These are phyloP conservation scores for Prosopis cineraria DNA, from an alignment of 306 rosid genomes.

Conservation along the genomic window DNA sequence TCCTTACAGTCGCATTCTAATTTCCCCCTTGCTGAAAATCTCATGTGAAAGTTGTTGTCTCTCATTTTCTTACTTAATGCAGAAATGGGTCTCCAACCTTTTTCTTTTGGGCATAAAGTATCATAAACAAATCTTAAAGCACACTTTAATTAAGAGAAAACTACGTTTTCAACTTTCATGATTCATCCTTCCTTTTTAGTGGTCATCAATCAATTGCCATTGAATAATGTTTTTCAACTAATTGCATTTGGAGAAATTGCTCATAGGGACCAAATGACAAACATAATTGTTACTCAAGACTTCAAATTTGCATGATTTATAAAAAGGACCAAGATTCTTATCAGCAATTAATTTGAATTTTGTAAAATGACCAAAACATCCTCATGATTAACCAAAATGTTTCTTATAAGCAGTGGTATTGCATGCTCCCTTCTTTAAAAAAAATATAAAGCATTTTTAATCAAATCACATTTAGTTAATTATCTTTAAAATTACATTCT, in stretches of 20 bases:
- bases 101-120: background rate
- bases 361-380: no score
- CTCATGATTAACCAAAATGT: no score
- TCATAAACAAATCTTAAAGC: background rate
- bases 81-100: background rate
- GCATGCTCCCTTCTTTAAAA: no score
- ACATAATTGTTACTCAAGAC: background rate
- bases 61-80: background rate
- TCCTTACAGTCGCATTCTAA: conserved; percentile 1
- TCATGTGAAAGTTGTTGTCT: conserved; percentile 1
- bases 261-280: background rate
- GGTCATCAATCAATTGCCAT: background rate
- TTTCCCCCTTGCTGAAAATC: conserved; percentile 14
- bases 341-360: background rate
- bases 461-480: no score
- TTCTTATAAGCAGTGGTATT: no score
- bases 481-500: no score
- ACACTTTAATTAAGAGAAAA: background rate
- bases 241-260: background rate
- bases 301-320: background rate
- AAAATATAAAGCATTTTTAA: no score
- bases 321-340: background rate
- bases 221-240: background rate
- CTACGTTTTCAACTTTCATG: background rate
- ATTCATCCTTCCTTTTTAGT: background rate